These are phyloP conservation scores for Suhomyces bokatorum DNA, from an alignment of 1,139 yeast species.

Conservation along the genomic window DNA sequence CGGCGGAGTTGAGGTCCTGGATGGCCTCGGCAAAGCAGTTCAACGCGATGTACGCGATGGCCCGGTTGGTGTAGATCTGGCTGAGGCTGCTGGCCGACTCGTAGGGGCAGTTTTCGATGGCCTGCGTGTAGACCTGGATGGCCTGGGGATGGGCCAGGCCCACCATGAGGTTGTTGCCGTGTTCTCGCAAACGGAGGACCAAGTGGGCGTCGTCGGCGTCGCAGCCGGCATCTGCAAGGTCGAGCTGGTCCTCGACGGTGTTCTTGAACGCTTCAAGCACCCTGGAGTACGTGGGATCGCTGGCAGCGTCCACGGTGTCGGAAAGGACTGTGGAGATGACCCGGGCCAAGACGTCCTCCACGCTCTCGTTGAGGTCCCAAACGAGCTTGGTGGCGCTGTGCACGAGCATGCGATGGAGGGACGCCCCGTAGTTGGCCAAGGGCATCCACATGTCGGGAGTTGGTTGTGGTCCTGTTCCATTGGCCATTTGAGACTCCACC, in stretches of 20 bases:
- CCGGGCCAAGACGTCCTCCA: background rate
- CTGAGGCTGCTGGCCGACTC: conserved; percentile 25
- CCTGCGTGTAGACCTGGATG: conserved; percentile 41
- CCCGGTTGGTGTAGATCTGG: conserved; percentile 42
- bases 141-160: conserved; percentile 44
- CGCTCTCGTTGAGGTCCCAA: background rate
- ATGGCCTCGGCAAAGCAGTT: conserved; percentile 47
- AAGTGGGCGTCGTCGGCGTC: background rate
- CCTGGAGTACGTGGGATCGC: background rate
- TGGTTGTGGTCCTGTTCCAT: background rate
- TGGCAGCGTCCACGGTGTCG: background rate
- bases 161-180: conserved; percentile 45
- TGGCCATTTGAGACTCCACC: background rate
- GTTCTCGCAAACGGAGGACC: conserved; percentile 34
- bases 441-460: background rate
- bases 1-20: conserved; percentile 37
- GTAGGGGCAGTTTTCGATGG: conserved; percentile 26
- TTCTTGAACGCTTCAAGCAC: conserved; percentile 2
- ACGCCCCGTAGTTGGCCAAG: background rate
- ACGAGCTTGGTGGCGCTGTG: background rate
- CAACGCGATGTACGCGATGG: conserved; percentile 46
- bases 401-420: background rate
- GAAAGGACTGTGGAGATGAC: background rate
- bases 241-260: conserved; percentile 6
- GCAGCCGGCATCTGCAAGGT: background rate